Evolutionary conservation across 2,329 filamentous ascomycete genomes (phyloP).

Genomic region (Fusarium falciforme): DNA sequence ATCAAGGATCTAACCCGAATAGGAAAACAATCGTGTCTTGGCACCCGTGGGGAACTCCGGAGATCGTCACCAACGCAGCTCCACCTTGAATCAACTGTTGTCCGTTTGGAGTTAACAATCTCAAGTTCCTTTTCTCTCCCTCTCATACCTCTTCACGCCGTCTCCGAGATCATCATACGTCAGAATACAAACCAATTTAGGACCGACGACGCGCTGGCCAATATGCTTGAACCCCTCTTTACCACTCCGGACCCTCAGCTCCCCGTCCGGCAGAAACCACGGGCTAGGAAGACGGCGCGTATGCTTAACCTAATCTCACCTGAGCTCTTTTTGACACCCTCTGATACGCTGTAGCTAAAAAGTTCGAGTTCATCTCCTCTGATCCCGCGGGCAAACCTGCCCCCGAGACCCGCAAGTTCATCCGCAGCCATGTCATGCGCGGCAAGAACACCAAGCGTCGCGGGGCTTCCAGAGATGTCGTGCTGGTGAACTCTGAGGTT

Average conservation of each 20-base stretch:
- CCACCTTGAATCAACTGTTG: conserved; percentile 11
- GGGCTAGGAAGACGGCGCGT: conserved; percentile 15
- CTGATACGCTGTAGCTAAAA: conserved; percentile 24
- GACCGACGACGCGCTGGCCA: not conserved
- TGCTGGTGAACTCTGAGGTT: not conserved
- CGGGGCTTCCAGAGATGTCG: not conserved
- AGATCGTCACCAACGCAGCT: not conserved
- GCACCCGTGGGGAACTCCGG: conserved; percentile 7
- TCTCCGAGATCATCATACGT: not conserved
- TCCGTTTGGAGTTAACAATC: conserved; percentile 28
- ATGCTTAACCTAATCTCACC: not conserved
- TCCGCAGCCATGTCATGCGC: conserved; percentile 45
- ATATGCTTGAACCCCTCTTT: conserved; percentile 30
- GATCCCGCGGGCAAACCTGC: conserved; percentile 39
- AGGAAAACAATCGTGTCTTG: conserved; percentile 43
- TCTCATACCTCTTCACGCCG: rapidly evolving
- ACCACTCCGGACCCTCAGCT: not conserved
- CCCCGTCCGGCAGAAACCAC: conserved; percentile 1
- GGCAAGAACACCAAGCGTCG: conserved; percentile 41
- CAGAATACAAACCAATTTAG: not conserved
- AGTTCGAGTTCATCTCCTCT: conserved; percentile 45
- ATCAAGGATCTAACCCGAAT: conserved; percentile 26
- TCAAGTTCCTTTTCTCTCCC: not conserved
- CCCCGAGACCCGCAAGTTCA: conserved; percentile 41
- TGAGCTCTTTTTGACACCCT: not conserved